A percentile compares a stretch with the other conserved stretches of the same genome.
These are phyloP conservation scores for Ilyonectria robusta DNA, from an alignment of 2,329 filamentous ascomycete genomes.

Conservation along the genomic window DNA sequence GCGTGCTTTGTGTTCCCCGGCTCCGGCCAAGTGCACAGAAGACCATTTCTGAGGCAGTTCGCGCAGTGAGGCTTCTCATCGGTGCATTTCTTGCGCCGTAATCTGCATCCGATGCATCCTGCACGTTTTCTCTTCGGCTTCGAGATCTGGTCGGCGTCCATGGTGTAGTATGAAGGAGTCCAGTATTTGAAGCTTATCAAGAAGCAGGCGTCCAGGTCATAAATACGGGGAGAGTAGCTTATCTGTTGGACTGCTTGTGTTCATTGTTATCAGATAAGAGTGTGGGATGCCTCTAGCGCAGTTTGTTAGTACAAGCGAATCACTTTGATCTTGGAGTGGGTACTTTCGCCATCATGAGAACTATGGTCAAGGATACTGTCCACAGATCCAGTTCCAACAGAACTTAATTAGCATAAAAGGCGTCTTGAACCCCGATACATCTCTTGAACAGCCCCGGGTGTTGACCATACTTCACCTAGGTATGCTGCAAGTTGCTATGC, in stretches of 20 bases:
- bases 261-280: not conserved
- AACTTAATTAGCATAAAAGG: too few species aligned
- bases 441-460: too few species aligned
- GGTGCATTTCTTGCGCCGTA: constrained; percentile 19
- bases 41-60: constrained; percentile 17
- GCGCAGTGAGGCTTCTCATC: constrained; percentile 12
- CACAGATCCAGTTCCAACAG: too few species aligned
- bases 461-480: too few species aligned
- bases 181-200: not conserved
- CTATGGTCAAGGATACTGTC: too few species aligned
- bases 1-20: constrained; percentile 11
- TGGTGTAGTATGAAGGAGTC: not conserved
- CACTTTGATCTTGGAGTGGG: too few species aligned
- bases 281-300: not conserved
- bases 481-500: too few species aligned
- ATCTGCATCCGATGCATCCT: constrained; percentile 16
- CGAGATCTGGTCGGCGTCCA: not conserved
- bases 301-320: not conserved
- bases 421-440: too few species aligned
- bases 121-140: not conserved
- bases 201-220: not conserved
- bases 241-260: not conserved
- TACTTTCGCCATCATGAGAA: too few species aligned
- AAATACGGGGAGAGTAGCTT: not conserved
- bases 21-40: constrained; percentile 21